Base-by-base conservation (phyloP, 2,329 filamentous ascomycete genomes). In the Akanthomyces uredinophilus region DNA sequence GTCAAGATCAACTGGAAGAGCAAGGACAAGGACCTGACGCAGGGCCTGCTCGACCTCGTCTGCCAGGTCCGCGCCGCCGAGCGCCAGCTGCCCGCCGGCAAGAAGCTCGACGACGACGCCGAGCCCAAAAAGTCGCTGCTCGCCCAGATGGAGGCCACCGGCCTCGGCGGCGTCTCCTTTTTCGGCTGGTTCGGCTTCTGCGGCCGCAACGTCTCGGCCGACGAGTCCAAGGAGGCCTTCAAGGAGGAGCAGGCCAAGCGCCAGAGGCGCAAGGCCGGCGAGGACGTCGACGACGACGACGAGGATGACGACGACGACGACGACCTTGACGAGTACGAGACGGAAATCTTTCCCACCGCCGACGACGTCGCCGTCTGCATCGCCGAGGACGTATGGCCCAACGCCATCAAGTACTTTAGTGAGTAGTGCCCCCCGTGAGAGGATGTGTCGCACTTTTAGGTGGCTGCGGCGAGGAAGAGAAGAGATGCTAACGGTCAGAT, bases 351-450 rank as follows among this genome's bases (percentile, higher is more conserved):
- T 81, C 89, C 90, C n/a, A 86, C 87, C 49, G 94, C 91, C 24
- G 92, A 96, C 68, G 89, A 93, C 65, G 75, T 98, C 53, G 93
- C 92, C 44, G 83, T 92, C 65, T 82, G 87, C 64, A 81, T 98
- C 68, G 86, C 89, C 10, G 93, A 98, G 72, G 94, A 98, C 68
- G 79, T 98, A 58, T 97, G 89, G 88, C 90, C 91, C 53, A 86
- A 87, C 65, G 94, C 93, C 63, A 88, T 96, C 74, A 91, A 90
- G 75, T 96, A 95, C 78, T 98, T 95, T 78, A 90, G 91, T 95
- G 80, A 78, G 90, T 84, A 35, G 61, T 35, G n/a, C 8, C 22
- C 50, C 27, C n/a, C 29, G 29, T 32, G 3, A 37, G 13, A 37
- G 13, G 35, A 37, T n/a, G n/a, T n/a, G n/a, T n/a, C n/a, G n/a